Evolutionary conservation across 176 grass and related monocot genomes (phyloP).

Genomic region (Phyllostachys edulis): DNA sequence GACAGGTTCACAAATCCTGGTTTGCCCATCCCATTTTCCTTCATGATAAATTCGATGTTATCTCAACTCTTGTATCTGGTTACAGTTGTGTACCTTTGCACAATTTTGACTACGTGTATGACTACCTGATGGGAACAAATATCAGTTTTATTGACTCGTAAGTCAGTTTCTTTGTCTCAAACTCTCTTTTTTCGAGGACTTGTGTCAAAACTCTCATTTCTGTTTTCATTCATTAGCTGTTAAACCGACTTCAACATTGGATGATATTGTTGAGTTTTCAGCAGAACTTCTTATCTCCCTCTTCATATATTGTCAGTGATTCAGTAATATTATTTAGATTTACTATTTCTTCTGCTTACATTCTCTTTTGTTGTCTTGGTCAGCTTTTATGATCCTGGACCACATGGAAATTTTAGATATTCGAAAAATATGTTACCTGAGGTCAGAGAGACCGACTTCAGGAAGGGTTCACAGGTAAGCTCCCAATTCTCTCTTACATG

Average conservation of each 20-base stretch:
- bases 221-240: not conserved
- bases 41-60: conserved; percentile 13
- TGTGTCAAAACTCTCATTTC: not conserved
- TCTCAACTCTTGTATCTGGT: conserved; percentile 30
- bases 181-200: not conserved
- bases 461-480: conserved; percentile 94
- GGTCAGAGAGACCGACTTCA: conserved; percentile 71
- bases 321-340: not conserved
- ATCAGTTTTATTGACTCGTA: conserved; percentile 94
- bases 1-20: conserved; percentile 55
- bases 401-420: conserved; percentile 94
- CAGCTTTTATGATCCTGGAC: conserved; percentile 96
- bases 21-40: conserved; percentile 23
- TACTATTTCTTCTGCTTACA: conserved; percentile 15
- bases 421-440: conserved; percentile 85
- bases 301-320: not conserved
- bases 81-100: conserved; percentile 92
- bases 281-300: not conserved
- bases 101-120: conserved; percentile 89
- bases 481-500: conserved; percentile 1
- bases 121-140: conserved; percentile 85
- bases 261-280: not conserved
- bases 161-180: conserved; percentile 22
- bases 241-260: not conserved
- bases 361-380: conserved; percentile 20